Evolutionary conservation across 1,284 basidiomycete genomes (phyloP), one percentile per base, ranked within the genome.

Genomic region (Moesziomyces aphidis): DNA sequence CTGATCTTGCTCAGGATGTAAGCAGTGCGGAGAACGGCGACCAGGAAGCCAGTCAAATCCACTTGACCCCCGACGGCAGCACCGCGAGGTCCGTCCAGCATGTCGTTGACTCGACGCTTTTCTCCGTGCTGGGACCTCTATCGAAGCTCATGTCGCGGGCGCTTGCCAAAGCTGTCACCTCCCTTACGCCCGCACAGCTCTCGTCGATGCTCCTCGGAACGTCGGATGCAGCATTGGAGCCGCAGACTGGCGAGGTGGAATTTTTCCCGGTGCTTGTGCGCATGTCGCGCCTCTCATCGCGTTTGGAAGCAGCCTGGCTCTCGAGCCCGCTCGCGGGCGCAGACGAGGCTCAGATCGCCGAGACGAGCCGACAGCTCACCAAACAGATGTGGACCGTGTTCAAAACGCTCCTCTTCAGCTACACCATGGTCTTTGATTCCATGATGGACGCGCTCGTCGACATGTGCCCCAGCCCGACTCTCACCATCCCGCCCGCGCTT

Each of bases 361-460:
- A 75, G 8, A 22, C 57, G 11, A 64, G 60, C 57, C 34, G 52
- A 21, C 44, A 55, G 36, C 54, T 67, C 49, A 76, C 78, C 17
- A 73, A 63, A 36, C 57, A 74, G 43, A 55, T 83, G 3, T 84
- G 82, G 82, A 73, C 70, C 4, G 55, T 71, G 3, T 79, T 82
- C 72, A 84, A 84, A 60, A 76, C 79, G 11, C 49, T 77, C 1
- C 65, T 84, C 4, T 84, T 84, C 70, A 73, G 76, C 45, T 76
- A 71, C 53, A 82, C 82, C 10, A 78, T 82, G 79, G 62, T 78
- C n/a, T 78, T 82, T 17, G 82, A 84, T 50, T 73, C 81, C 28
- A 77, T 83, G 53, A 67, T 81, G 28, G 75, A 81, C 22, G 71
- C 73, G 4, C 44, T 84, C 3, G 78, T 83, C n/a, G 80, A 82